Conservation (phyloP, 2,329 filamentous ascomycete species). For the Ambrosiella xylebori region DNA sequence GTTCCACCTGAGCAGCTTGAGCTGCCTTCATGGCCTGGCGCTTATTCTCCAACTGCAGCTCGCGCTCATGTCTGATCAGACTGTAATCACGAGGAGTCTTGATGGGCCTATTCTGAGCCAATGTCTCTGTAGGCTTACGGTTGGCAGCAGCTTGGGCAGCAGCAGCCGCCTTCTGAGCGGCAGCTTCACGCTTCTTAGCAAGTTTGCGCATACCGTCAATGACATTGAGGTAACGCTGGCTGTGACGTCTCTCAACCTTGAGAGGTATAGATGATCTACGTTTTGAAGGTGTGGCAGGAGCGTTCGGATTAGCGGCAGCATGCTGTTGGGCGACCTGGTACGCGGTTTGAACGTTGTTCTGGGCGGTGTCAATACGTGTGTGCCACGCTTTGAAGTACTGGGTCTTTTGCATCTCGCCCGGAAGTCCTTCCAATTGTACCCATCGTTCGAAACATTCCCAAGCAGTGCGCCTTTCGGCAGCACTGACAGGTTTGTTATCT, state of each 20-base stretch:
- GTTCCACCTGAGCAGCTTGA: conserved; percentile 42
- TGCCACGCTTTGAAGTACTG: conserved; percentile 75
- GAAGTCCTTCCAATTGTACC: conserved; percentile 80
- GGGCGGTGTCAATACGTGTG: conserved; percentile 40
- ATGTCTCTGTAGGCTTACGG: conserved; percentile 57
- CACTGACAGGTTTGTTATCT: conserved; percentile 63
- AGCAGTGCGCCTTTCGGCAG: conserved; percentile 74
- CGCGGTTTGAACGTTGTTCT: conserved; percentile 35
- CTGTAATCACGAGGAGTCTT: conserved; percentile 88
- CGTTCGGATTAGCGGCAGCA: conserved; percentile 15
- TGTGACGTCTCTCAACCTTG: conserved; percentile 70
- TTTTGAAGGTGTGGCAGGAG: conserved; percentile 20
- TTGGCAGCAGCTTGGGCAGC: conserved; percentile 53
- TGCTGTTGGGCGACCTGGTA: conserved; percentile 32
- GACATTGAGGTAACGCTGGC: conserved; percentile 71
- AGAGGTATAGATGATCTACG: conserved; percentile 60
- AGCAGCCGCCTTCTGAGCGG: conserved; percentile 76
- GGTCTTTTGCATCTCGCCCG: conserved; percentile 85
- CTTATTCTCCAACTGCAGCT: conserved; percentile 44
- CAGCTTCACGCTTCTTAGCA: conserved; percentile 81
- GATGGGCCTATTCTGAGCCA: conserved; percentile 29
- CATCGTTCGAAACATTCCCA: conserved; percentile 99
- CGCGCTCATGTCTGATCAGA: conserved; percentile 70
- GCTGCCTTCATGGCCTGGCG: conserved; percentile 35
- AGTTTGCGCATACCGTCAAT: conserved; percentile 92